A percentile compares a stretch with the other conserved stretches of the same genome.
Conservation (phyloP, 2,329 filamentous ascomycete species). For the Talaromyces pinophilus region DNA sequence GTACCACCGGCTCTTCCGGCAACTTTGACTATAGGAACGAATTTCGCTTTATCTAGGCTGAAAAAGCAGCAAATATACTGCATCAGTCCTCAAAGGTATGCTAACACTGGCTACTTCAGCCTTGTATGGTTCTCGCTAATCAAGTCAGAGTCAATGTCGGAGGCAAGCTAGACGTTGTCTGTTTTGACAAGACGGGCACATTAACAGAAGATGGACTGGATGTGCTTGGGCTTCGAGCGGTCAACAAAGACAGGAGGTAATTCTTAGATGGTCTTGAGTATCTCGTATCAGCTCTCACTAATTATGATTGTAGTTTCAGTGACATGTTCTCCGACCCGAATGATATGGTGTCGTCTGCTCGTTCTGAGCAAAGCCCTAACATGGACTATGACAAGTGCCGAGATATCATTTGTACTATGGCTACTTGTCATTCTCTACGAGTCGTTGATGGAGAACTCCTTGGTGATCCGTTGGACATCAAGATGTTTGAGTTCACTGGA, state of each 20-base stretch:
- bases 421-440: constrained; percentile 90
- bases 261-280: constrained; percentile 1
- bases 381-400: constrained; percentile 63
- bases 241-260: constrained; percentile 59
- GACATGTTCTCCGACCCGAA: constrained; percentile 70
- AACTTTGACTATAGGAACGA: constrained; percentile 93
- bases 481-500: constrained; percentile 96
- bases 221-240: constrained; percentile 82
- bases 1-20: constrained; percentile 93
- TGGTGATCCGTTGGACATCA: constrained; percentile 90
- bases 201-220: constrained; percentile 95
- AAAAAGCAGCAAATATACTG: constrained; percentile 93
- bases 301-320: constrained; percentile 59
- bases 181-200: constrained; percentile 99
- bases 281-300: constrained; percentile 20
- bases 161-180: constrained; percentile 92
- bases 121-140: constrained; percentile 6
- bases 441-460: constrained; percentile 85
- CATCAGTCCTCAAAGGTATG: constrained; percentile 79
- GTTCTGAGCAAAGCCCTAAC: constrained; percentile 60
- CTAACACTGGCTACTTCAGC: not conserved
- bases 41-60: constrained; percentile 83
- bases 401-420: constrained; percentile 88
- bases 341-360: constrained; percentile 58
- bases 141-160: constrained; percentile 77